phyloP scores from a whole-genome alignment of 164 flowering plant genomes.

The Vitis cinerea region DNA sequence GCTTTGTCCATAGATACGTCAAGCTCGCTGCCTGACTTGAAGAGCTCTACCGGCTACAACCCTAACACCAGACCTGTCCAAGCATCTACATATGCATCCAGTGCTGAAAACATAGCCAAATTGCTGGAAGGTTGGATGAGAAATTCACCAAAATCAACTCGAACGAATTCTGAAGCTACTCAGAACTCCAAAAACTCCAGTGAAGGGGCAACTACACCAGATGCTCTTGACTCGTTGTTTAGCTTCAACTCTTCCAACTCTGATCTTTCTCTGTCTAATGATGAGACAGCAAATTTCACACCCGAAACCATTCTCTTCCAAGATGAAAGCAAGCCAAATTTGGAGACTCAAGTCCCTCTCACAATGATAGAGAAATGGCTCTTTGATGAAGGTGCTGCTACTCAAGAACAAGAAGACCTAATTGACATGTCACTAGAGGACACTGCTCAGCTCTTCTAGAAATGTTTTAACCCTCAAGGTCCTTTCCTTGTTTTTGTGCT shows the following conservation, averaged over 20 bases:
- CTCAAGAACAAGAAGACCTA: conserved; percentile 31
- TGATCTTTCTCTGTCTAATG: conserved; percentile 28
- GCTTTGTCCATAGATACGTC: conserved; percentile 72
- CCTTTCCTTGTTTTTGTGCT: not conserved
- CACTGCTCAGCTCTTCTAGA: conserved; percentile 16
- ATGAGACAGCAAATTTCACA: conserved; percentile 15
- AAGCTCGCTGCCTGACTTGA: conserved; percentile 3
- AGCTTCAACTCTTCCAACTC: conserved; percentile 38
- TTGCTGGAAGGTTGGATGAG: conserved; percentile 68
- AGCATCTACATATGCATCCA: conserved; percentile 54
- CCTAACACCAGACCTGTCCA: conserved; percentile 5
- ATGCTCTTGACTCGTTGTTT: conserved; percentile 36
- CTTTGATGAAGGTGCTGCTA: conserved; percentile 34
- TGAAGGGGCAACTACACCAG: conserved; percentile 27
- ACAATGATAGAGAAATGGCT: conserved; percentile 50
- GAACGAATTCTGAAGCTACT: conserved; percentile 17
- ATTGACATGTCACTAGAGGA: conserved; percentile 30
- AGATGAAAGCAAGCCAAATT: conserved; percentile 38
- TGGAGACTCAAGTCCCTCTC: conserved; percentile 31
- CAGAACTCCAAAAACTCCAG: conserved; percentile 21
- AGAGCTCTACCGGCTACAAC: conserved; percentile 1
- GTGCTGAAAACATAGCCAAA: conserved; percentile 71
- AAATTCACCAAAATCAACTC: conserved; percentile 32
- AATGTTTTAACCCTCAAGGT: too few species aligned
- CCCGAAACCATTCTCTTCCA: conserved; percentile 24